Conservation (phyloP, 352 stramenopile genomes). For the Pythium aquatile region DNA sequence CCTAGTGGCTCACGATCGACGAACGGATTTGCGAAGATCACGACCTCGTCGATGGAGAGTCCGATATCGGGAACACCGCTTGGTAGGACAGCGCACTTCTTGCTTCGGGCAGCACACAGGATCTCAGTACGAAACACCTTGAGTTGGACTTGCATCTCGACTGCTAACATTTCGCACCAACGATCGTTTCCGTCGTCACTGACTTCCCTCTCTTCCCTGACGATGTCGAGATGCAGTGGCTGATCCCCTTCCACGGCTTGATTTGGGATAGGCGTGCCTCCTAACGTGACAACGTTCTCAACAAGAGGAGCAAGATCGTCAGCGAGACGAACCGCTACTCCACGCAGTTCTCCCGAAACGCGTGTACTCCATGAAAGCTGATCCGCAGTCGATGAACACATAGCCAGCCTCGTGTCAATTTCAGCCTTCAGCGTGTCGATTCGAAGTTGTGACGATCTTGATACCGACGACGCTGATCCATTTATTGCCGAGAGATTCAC, state of each 20-base stretch:
- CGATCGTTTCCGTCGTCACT: conserved; percentile 1
- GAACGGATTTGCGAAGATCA: conserved; percentile 55
- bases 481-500: neutral
- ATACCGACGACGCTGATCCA: neutral
- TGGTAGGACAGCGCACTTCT: conserved; percentile 43
- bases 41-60: conserved; percentile 55
- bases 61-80: conserved; percentile 46
- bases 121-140: conserved; percentile 56
- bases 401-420: conserved; percentile 1
- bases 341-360: conserved; percentile 14
- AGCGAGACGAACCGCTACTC: conserved; percentile 1
- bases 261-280: neutral
- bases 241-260: neutral
- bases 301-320: conserved; percentile 15
- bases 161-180: conserved; percentile 18
- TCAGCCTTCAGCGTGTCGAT: conserved; percentile 14
- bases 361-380: conserved; percentile 10
- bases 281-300: neutral
- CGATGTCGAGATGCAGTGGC: neutral
- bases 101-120: conserved; percentile 31
- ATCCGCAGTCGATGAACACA: neutral
- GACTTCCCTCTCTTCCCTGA: neutral
- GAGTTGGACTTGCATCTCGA: conserved; percentile 57
- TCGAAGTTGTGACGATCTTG: neutral
- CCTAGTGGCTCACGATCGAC: conserved; percentile 44